Base-by-base conservation (phyloP, 2,329 filamentous ascomycete genomes). In the Cladophialophora chaetospira region DNA sequence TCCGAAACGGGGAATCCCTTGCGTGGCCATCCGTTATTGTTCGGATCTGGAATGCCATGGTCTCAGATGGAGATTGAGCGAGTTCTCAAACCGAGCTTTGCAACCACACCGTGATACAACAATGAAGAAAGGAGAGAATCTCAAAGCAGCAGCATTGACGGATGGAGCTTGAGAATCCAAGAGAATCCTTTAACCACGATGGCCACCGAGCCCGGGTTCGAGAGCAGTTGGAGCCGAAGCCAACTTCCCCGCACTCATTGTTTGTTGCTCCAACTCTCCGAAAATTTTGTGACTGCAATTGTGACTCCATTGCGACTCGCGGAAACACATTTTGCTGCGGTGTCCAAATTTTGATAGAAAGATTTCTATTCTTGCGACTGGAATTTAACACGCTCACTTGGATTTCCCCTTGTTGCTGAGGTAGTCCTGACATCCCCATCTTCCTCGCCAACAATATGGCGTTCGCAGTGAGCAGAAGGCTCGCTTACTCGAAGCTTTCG, bases 381-480 rank as follows among this genome's bases (percentile, higher is more conserved):
- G 17, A 40, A n/a, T n/a, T n/a, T n/a, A n/a, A n/a, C n/a, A n/a
- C n/a, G n/a, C n/a, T n/a, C n/a, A n/a, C n/a, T n/a, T n/a, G n/a
- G n/a, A n/a, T n/a, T n/a, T n/a, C n/a, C n/a, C n/a, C n/a, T n/a
- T 21, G 15, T 15, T 31, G 17, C 5, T 46, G n/a, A 17, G 19
- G 44, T 46, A 15, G 15, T 46, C 31, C 13, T 28, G 11, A 11
- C 19, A 10, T 31, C 9, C 5, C 31, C 11, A 11, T 36, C 13
- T 35, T 35, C n/a, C 11, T 26, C n/a, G 21, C 13, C 5, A 5
- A 26, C 48, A 44, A 23, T 15, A 61, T 61, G 59, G 55, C 59
- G 15, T 56, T 46, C 21, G 21, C 52, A 28, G 9, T 56, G 25
- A 43, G 55, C 52, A 55, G 52, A 38, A 50, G 53, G 50, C 46